phyloP scores from a whole-genome alignment of 129 eudicot species.

The Lonicera japonica region DNA sequence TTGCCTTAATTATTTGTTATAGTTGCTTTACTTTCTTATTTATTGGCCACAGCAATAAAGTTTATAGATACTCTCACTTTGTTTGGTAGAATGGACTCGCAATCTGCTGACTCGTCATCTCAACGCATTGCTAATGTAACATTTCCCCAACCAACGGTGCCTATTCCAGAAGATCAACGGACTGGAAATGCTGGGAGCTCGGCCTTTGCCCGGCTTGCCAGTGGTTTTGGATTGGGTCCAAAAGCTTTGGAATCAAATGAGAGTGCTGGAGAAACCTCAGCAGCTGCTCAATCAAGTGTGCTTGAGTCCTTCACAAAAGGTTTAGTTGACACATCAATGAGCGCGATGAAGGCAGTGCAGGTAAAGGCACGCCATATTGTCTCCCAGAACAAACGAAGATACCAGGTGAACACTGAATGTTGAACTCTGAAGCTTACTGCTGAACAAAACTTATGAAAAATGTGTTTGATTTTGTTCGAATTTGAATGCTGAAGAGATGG shows the following conservation, averaged over 20 bases:
- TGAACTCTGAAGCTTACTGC: too few relatives aligned
- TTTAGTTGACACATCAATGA: slow-evolving; percentile 77
- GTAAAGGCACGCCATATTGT: slow-evolving; percentile 92
- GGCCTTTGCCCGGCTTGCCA: slow-evolving; percentile 62
- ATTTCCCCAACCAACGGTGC: slow-evolving; percentile 29
- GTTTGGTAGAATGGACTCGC: slow-evolving; percentile 68
- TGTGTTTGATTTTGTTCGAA: too few relatives aligned
- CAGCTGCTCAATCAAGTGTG: slow-evolving; percentile 47
- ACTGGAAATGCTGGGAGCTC: slow-evolving; percentile 40
- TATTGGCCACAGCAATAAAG: background rate
- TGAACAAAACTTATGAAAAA: too few relatives aligned
- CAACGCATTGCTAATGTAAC: slow-evolving; percentile 27
- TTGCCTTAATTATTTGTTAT: background rate
- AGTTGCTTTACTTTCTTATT: background rate
- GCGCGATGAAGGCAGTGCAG: slow-evolving; percentile 95
- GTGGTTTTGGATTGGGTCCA: slow-evolving; percentile 51
- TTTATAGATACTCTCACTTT: slow-evolving; percentile 1
- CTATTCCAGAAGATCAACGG: slow-evolving; percentile 31
- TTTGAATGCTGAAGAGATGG: too few relatives aligned
- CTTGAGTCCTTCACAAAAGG: slow-evolving; percentile 75
- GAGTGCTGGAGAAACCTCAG: slow-evolving; percentile 26
- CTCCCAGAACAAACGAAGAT: slow-evolving; percentile 94
- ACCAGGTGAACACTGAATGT: too few relatives aligned
- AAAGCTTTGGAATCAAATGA: slow-evolving; percentile 34
- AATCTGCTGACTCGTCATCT: slow-evolving; percentile 32